Base-by-base conservation (phyloP, 2,329 filamentous ascomycete genomes). In the Paecilomyces fulvus region DNA sequence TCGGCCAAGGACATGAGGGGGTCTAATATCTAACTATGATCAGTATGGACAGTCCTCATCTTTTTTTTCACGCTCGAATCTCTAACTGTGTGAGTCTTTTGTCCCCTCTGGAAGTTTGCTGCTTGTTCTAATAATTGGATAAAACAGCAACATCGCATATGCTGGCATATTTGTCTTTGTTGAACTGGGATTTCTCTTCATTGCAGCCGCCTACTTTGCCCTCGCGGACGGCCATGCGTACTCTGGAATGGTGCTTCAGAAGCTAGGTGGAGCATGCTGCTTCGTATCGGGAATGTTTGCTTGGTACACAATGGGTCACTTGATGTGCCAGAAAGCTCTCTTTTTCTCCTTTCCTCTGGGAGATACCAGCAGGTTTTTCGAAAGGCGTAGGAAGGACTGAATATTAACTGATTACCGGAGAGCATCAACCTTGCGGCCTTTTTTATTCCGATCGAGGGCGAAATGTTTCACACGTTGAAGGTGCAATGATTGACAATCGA, bases 131-230 rank as follows among this genome's bases (percentile, higher is more conserved):
- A 50, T 46, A 9, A 51, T 28, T 23, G 10, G 37, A 50, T 31
- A n/a, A 37, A 37, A 37, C 17, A 70, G 62, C 51, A 79, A 80
- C 48, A 57, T 80, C 7, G 76, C 78, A 3, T 79, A 79, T 54
- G 77, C 78, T 51, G 66, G 65, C 1, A 77, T 79, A n/a, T 80
- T 79, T 63, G 70, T 76, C 56, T 74, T 75, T 1, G 74, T 80
- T 0, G 73, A 79, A 49, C 56, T 79, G 6, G 71, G 73, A 3
- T 79, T 79, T 56, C 64, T 73, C 3, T 64, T 75, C 2, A 69
- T 79, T 7, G 70, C 75, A 2, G 73, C 73, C 1, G 73, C 69
- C 17, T 79, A 79, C 61, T 79, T 79, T 58, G 72, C 76, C 0
- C 62, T 63, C 2, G 77, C 77, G 1, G 77, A 80, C 60, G 76